phyloP scores from a whole-genome alignment of 2,329 filamentous ascomycete genomes.

The Neobulgaria alba region DNA sequence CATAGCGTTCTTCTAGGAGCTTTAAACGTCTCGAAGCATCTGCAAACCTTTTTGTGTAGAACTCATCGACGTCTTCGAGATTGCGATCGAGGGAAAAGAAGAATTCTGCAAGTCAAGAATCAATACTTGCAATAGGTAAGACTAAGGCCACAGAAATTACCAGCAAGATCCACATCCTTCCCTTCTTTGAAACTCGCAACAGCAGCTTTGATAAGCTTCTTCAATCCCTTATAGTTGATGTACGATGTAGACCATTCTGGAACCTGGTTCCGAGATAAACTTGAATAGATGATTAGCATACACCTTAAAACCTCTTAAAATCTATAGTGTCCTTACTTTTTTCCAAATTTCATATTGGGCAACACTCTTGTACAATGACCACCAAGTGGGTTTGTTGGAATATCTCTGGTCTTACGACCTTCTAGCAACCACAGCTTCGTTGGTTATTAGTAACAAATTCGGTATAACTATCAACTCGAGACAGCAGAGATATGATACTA shows the following conservation, averaged over 20 bases:
- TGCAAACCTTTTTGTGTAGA: constrained; percentile 92
- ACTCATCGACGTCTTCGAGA: constrained; percentile 90
- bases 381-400: too few relatives aligned
- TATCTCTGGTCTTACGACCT: too few relatives aligned
- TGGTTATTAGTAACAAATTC: too few relatives aligned
- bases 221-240: constrained; percentile 85
- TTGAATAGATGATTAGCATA: constrained; percentile 24
- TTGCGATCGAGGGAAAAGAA: constrained; percentile 96
- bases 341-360: constrained; percentile 56
- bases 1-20: constrained; percentile 81
- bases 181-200: constrained; percentile 57
- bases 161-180: constrained; percentile 78
- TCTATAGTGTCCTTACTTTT: constrained; percentile 40
- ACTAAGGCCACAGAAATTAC: constrained; percentile 39
- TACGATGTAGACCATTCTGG: constrained; percentile 79
- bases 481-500: constrained; percentile 1
- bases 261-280: constrained; percentile 72
- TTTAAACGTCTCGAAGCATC: constrained; percentile 79
- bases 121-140: constrained; percentile 14
- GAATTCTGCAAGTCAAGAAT: constrained; percentile 57
- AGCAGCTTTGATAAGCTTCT: constrained; percentile 85
- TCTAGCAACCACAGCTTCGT: too few relatives aligned
- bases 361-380: too few relatives aligned
- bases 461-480: not conserved
- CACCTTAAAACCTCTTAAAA: constrained; percentile 10